Conservation (phyloP, 169 alveolate species). For the Plasmodium falciparum region DNA sequence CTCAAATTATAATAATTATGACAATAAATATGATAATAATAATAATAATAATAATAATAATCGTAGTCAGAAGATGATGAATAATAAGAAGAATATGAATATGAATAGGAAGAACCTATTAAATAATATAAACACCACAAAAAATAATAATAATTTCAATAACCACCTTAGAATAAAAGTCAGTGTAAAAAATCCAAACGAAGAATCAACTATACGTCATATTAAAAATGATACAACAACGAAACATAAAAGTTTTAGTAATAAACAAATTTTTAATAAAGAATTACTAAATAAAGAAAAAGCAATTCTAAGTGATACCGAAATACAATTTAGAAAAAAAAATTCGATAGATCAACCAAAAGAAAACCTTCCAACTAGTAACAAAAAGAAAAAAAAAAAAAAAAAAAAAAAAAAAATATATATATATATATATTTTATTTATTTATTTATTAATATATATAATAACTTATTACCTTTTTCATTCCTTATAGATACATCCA, state of each 20-base stretch:
- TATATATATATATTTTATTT: background rate
- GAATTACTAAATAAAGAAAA: slow-evolving; percentile 8
- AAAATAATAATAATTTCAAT: background rate
- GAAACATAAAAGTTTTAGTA: slow-evolving; percentile 1
- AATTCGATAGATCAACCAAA: background rate
- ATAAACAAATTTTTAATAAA: background rate
- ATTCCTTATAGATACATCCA: background rate
- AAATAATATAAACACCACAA: background rate
- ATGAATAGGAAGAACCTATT: background rate
- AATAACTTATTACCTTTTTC: background rate
- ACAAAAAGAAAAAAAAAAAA: background rate
- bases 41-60: too few relatives aligned
- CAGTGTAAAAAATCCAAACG: background rate
- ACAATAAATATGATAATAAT: too few relatives aligned
- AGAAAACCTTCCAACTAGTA: slow-evolving; percentile 2
- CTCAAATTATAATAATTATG: too few relatives aligned
- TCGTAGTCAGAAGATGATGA: too few relatives aligned
- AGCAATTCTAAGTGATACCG: slow-evolving; percentile 39
- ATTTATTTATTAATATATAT: background rate
- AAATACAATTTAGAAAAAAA: slow-evolving; percentile 19
- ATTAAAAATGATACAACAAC: background rate
- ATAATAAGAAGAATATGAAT: too few relatives aligned
- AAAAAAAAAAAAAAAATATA: background rate
- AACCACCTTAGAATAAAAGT: slow-evolving; percentile 11
- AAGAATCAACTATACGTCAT: background rate